A percentile compares a stretch with the other conserved stretches of the same genome.
phyloP scores from a whole-genome alignment of 192 early-diverging fungal genomes.

The Entrophospora sp. region DNA sequence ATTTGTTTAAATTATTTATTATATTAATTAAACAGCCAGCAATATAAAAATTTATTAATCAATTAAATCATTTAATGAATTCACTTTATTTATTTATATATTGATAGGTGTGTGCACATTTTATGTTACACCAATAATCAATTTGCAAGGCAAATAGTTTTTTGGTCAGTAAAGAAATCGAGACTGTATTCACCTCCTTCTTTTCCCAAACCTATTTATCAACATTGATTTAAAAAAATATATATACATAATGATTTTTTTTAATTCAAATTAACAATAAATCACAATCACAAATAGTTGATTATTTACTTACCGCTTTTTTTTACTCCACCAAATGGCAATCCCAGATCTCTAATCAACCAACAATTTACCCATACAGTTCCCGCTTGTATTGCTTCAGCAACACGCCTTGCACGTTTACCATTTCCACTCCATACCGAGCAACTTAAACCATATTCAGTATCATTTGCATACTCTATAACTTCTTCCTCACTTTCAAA shows the following conservation, averaged over 20 bases:
- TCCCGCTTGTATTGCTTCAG: constrained; percentile 50
- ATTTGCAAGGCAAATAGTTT: constrained; percentile 39
- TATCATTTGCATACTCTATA: constrained; percentile 55
- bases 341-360: constrained; percentile 58
- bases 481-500: constrained; percentile 69
- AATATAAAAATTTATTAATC: too few species aligned
- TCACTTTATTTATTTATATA: too few species aligned
- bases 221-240: constrained; percentile 10
- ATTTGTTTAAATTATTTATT: too few species aligned
- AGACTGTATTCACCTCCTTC: constrained; percentile 54
- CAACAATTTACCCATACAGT: constrained; percentile 76
- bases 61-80: too few species aligned
- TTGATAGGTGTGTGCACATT: too few species aligned
- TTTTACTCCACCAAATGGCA: constrained; percentile 75
- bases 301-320: constrained; percentile 46
- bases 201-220: constrained; percentile 49
- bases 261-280: background rate
- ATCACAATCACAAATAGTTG: too few species aligned
- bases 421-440: constrained; percentile 62
- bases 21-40: too few species aligned
- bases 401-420: constrained; percentile 46
- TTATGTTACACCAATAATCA: too few species aligned
- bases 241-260: background rate
- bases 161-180: constrained; percentile 60
- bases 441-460: constrained; percentile 58